Evolutionary conservation across 495 filamentous ascomycete genomes (phyloP).

Genomic region (Xylaria scruposa): DNA sequence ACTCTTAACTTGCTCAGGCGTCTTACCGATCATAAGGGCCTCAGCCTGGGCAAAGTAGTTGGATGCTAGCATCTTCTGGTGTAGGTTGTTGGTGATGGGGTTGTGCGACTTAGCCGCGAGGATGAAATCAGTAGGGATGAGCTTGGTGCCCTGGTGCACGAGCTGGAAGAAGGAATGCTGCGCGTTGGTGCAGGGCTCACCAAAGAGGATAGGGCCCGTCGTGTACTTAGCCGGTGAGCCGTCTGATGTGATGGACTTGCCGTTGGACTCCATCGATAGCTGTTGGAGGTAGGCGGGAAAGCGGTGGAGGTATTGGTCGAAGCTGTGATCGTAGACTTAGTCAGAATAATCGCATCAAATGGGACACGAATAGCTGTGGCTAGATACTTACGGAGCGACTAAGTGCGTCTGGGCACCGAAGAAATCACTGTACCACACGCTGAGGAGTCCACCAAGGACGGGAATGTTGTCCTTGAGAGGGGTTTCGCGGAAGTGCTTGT

Average conservation of each 20-base stretch:
- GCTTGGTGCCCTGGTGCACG: conserved; percentile 97
- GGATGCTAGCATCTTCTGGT: conserved; percentile 98
- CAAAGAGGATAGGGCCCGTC: conserved; percentile 91
- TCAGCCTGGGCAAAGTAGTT: conserved; percentile 99
- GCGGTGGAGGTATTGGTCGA: conserved; percentile 98
- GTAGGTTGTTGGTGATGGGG: conserved; percentile 86
- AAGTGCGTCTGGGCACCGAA: conserved; percentile 97
- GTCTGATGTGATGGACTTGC: conserved; percentile 92
- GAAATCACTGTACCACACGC: conserved; percentile 99
- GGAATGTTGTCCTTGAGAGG: conserved; percentile 96
- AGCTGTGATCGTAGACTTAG: conserved; percentile 52
- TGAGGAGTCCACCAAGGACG: conserved; percentile 86
- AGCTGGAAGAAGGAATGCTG: conserved; percentile 99
- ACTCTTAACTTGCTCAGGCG: conserved; percentile 82
- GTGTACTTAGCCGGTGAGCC: conserved; percentile 96
- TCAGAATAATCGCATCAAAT: conserved; percentile 29
- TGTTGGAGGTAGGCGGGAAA: conserved; percentile 99
- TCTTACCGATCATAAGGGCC: conserved; percentile 98
- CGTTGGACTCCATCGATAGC: conserved; percentile 99
- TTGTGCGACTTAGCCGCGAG: conserved; percentile 96
- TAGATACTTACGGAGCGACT: conserved; percentile 74
- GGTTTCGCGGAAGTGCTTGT: conserved; percentile 92
- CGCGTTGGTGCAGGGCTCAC: conserved; percentile 97
- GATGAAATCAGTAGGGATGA: conserved; percentile 98
- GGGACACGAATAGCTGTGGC: background rate